These are phyloP conservation scores for Lotus japonicus DNA, from an alignment of 306 rosid genomes.

Conservation along the genomic window DNA sequence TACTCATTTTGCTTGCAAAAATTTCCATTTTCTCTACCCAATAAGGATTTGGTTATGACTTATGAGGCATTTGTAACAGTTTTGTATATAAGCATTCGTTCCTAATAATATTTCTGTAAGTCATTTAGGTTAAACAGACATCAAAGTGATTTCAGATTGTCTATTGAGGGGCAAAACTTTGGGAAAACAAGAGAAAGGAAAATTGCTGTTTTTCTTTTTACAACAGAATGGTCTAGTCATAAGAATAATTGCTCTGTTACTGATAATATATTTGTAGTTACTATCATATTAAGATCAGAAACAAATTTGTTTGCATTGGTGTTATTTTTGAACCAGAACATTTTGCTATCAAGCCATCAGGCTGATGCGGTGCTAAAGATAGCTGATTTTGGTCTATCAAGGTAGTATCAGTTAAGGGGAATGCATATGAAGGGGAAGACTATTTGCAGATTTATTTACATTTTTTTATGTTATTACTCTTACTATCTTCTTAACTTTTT, in stretches of 20 bases:
- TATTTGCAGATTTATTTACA: background rate
- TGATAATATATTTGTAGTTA: background rate
- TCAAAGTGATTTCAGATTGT: conserved; percentile 12
- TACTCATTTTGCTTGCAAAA: background rate
- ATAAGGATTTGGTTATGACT: background rate
- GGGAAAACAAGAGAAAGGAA: background rate
- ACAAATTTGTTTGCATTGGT: conserved; percentile 20
- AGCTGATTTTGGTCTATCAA: conserved; percentile 70
- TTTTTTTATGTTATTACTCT: background rate
- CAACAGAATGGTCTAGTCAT: background rate
- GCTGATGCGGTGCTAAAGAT: conserved; percentile 42
- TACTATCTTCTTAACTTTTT: background rate
- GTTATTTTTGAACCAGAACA: conserved; percentile 40
- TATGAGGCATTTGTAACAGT: background rate
- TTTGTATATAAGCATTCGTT: background rate
- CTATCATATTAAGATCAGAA: conserved; percentile 14
- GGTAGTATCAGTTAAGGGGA: conserved; percentile 32
- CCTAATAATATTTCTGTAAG: background rate
- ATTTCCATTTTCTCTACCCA: background rate
- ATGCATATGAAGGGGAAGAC: background rate
- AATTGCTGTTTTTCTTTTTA: background rate
- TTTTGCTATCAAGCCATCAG: conserved; percentile 38
- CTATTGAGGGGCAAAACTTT: background rate
- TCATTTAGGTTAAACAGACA: background rate
- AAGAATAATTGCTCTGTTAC: background rate